These are phyloP conservation scores for Caloboletus inedulis DNA, from an alignment of 1,284 basidiomycete genomes.

Conservation along the genomic window DNA sequence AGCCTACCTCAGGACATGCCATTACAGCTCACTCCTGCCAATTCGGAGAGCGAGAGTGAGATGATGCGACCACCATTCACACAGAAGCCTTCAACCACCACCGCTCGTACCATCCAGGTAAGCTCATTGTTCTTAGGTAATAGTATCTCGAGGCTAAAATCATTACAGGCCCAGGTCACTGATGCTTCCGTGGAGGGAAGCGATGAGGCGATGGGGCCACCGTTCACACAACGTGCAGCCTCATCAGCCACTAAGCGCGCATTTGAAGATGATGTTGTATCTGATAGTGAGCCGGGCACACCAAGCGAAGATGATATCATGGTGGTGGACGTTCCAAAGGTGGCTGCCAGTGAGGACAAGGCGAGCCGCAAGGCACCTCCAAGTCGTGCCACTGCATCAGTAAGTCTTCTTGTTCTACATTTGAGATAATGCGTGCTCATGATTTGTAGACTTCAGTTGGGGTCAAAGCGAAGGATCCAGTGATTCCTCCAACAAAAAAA, in stretches of 20 bases:
- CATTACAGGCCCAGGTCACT: background rate
- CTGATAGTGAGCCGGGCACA: background rate
- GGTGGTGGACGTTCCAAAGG: background rate
- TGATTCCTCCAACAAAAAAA: background rate
- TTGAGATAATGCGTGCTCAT: background rate
- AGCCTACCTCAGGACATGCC: background rate
- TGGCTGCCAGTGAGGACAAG: background rate
- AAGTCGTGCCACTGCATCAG: background rate
- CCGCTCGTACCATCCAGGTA: background rate
- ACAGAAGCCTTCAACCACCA: background rate
- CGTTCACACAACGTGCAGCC: background rate
- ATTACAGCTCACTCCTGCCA: background rate
- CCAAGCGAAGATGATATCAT: background rate
- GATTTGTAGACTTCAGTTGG: background rate
- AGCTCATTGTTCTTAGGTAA: background rate
- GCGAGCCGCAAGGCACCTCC: background rate
- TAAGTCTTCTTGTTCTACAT: background rate
- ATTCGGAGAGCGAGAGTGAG: background rate
- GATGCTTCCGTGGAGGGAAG: background rate
- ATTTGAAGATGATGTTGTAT: background rate
- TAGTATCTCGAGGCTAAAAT: background rate
- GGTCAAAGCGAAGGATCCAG: background rate
- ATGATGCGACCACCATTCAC: background rate
- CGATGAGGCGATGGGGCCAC: background rate
- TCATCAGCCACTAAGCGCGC: background rate